Evolutionary conservation across 148 eudicot genomes (phyloP).

Genomic region (Suaeda aralocaspica): DNA sequence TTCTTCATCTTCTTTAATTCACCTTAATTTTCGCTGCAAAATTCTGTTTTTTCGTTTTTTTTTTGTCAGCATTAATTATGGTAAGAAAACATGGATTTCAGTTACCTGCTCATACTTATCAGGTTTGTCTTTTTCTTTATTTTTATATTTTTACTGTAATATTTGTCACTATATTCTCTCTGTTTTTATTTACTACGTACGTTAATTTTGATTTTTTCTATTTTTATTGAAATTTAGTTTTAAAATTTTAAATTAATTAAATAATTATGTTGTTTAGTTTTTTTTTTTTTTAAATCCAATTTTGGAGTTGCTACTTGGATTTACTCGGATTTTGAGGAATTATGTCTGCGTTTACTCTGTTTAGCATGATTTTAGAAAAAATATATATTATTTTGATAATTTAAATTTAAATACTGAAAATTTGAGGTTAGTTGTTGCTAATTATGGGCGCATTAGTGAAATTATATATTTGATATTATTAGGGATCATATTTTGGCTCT

Average conservation of each 20-base stretch:
- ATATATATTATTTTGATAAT: background rate
- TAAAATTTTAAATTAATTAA: background rate
- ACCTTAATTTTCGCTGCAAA: constrained; percentile 5
- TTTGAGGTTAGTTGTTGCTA: no score
- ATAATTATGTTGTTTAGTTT: background rate
- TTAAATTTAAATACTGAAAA: background rate
- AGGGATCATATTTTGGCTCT: no score
- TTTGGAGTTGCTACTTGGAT: background rate
- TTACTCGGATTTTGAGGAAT: background rate
- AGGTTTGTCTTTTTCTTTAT: constrained; percentile 42
- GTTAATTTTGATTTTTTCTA: background rate
- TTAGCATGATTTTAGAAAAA: background rate
- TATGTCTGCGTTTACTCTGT: background rate
- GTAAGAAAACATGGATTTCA: constrained; percentile 97
- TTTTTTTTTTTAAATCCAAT: no score
- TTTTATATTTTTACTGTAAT: no score
- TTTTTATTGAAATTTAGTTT: background rate
- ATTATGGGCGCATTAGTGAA: no score
- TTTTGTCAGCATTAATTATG: constrained; percentile 46
- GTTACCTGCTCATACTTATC: constrained; percentile 91
- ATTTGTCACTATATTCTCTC: background rate
- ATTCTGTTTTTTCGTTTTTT: constrained; percentile 1
- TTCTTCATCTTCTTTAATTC: constrained; percentile 13
- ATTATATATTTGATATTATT: no score
- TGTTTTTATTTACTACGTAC: background rate